Conservation (phyloP, 148 eudicot species). For the Vaccinium myrtillus region DNA sequence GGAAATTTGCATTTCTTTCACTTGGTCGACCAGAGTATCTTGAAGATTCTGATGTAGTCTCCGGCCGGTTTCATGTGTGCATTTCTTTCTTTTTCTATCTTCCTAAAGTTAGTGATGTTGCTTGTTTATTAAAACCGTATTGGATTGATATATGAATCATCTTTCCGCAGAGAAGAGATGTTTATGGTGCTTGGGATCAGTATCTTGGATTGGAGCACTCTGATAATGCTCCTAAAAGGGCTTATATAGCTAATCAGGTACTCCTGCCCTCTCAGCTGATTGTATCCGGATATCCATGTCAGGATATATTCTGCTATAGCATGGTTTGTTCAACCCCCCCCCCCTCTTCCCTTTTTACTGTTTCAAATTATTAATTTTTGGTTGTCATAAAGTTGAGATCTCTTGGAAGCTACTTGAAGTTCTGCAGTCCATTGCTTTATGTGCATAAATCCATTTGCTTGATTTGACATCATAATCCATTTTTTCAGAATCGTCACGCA, state of each 20-base stretch:
- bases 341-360: neutral
- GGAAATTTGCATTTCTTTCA: constrained; percentile 93
- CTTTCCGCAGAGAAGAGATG: constrained; percentile 69
- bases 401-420: constrained; percentile 4
- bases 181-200: constrained; percentile 97
- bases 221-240: constrained; percentile 78
- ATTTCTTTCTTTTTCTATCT: neutral
- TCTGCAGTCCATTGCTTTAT: neutral
- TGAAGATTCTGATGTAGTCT: constrained; percentile 75
- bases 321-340: no score
- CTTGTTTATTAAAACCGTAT: neutral
- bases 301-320: no score
- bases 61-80: constrained; percentile 82
- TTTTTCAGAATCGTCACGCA: constrained; percentile 79
- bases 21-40: constrained; percentile 92
- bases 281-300: neutral
- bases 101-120: neutral
- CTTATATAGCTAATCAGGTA: constrained; percentile 72
- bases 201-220: constrained; percentile 92
- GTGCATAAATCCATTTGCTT: neutral
- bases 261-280: neutral
- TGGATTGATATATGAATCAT: neutral
- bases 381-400: neutral
- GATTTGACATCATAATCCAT: constrained; percentile 15
- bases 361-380: neutral